phyloP scores from a whole-genome alignment of 2,329 filamentous ascomycete species.

The Hymenoscyphus salicellus region DNA sequence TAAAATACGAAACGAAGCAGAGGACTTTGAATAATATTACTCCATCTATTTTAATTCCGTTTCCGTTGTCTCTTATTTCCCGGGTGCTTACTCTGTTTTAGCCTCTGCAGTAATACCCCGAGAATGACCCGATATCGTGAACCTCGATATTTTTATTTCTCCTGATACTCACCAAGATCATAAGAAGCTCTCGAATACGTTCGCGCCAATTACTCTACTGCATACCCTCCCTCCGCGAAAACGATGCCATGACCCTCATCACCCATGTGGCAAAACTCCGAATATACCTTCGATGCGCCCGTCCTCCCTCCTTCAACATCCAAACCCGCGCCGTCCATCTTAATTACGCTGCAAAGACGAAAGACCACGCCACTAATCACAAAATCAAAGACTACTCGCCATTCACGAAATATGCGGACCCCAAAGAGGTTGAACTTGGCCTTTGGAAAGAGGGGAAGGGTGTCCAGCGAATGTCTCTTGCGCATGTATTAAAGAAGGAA shows the following conservation, averaged over 20 bases:
- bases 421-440: neutral
- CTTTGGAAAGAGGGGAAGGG: neutral
- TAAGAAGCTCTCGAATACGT: neutral
- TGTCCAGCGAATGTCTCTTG: neutral
- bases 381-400: neutral
- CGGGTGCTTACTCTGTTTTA: no score
- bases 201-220: neutral
- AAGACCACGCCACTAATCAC: neutral
- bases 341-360: neutral
- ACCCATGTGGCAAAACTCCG: neutral
- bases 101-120: no score
- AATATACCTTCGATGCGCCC: neutral
- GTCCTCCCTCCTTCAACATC: neutral
- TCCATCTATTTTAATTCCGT: no score
- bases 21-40: no score
- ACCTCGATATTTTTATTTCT: neutral
- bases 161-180: neutral
- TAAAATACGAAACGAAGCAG: no score
- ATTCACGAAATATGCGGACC: neutral
- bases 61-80: no score
- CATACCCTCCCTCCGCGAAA: neutral
- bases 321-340: neutral
- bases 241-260: neutral
- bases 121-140: neutral
- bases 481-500: neutral